These are phyloP conservation scores for Fomes fomentarius DNA, from an alignment of 1,284 basidiomycete genomes.

Conservation along the genomic window DNA sequence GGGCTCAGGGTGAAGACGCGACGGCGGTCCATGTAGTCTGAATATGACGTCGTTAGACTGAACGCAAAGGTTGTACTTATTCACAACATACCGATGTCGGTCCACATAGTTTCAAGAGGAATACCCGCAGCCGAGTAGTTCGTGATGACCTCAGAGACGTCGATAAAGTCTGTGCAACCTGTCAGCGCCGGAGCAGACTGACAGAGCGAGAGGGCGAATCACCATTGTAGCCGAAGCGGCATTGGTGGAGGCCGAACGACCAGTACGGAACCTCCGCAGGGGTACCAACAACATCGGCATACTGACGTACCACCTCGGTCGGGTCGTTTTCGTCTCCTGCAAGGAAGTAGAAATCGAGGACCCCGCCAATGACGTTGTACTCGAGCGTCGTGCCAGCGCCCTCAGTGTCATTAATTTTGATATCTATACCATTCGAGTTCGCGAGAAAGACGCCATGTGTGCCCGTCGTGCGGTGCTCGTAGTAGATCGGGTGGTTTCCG, in stretches of 20 bases:
- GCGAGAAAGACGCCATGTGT: conserved; percentile 72
- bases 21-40: conserved; percentile 76
- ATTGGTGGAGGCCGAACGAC: conserved; percentile 73
- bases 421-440: conserved; percentile 76
- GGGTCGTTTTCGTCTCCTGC: conserved; percentile 68
- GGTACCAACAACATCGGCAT: conserved; percentile 61
- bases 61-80: too few relatives aligned
- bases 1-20: conserved; percentile 72
- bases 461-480: conserved; percentile 64
- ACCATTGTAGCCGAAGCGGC: conserved; percentile 70
- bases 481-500: conserved; percentile 72
- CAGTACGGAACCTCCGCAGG: conserved; percentile 75
- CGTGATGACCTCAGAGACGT: conserved; percentile 61
- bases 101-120: conserved; percentile 79
- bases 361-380: conserved; percentile 73
- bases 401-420: conserved; percentile 58
- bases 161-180: conserved; percentile 65
- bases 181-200: too few relatives aligned
- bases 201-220: too few relatives aligned
- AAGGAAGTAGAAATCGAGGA: conserved; percentile 78
- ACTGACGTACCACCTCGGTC: conserved; percentile 63
- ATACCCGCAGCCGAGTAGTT: conserved; percentile 64
- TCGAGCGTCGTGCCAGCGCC: conserved; percentile 51
- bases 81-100: conserved; percentile 66
- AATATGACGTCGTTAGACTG: too few relatives aligned